phyloP scores from a whole-genome alignment of 345 rosid species.

The Ailanthus altissimus region DNA sequence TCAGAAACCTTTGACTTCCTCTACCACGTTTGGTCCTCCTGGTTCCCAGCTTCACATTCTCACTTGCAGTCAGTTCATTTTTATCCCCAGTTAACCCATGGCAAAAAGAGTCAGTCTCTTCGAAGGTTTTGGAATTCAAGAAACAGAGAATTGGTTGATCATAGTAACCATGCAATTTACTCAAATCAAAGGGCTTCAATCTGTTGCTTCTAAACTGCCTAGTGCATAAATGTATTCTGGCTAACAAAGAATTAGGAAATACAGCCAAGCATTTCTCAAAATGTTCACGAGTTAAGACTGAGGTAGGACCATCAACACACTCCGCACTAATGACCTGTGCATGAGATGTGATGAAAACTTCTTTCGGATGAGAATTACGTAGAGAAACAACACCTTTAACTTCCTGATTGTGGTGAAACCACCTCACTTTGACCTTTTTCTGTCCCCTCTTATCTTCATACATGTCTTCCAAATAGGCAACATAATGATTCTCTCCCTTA shows the following conservation, averaged over 20 bases:
- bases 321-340: slow-evolving; percentile 97
- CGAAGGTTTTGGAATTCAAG: slow-evolving; percentile 51
- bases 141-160: slow-evolving; percentile 76
- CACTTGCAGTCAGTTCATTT: slow-evolving; percentile 52
- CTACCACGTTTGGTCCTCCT: slow-evolving; percentile 64
- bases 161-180: slow-evolving; percentile 80
- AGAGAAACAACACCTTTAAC: slow-evolving; percentile 74
- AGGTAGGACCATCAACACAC: slow-evolving; percentile 91
- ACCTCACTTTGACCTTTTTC: slow-evolving; percentile 91
- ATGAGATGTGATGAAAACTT: slow-evolving; percentile 88
- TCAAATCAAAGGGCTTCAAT: slow-evolving; percentile 78
- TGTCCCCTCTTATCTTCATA: slow-evolving; percentile 94
- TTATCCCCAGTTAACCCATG: slow-evolving; percentile 55
- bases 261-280: slow-evolving; percentile 62
- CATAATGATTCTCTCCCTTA: slow-evolving; percentile 71
- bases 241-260: slow-evolving; percentile 62
- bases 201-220: slow-evolving; percentile 82
- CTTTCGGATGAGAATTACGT: slow-evolving; percentile 80
- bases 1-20: slow-evolving; percentile 37
- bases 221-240: slow-evolving; percentile 70
- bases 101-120: slow-evolving; percentile 40
- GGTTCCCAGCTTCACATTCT: slow-evolving; percentile 54
- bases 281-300: slow-evolving; percentile 78
- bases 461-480: slow-evolving; percentile 98
- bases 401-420: slow-evolving; percentile 93